Conservation (phyloP, 768 basidiomycete genomes). For the Terana coerulea region DNA sequence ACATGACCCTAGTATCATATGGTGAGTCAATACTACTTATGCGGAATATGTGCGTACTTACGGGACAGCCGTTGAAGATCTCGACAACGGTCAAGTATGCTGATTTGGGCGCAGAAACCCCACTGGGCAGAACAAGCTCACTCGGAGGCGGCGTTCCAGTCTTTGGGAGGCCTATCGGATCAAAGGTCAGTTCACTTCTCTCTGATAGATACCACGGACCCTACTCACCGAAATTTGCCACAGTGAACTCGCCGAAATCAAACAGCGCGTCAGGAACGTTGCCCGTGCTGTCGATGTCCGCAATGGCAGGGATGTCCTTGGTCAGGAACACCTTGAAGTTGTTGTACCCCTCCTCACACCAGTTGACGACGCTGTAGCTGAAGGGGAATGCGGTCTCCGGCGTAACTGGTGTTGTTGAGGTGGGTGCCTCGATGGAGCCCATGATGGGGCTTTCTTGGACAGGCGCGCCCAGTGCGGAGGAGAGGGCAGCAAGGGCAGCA, state of each 20-base stretch:
- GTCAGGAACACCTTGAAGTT: conserved; percentile 12
- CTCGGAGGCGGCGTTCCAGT: conserved; percentile 5
- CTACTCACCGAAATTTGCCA: conserved; percentile 13
- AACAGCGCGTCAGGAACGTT: conserved; percentile 1
- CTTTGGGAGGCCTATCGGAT: conserved; percentile 7
- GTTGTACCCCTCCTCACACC: conserved; percentile 16
- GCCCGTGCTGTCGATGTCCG: conserved; percentile 12
- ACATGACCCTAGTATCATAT: conserved; percentile 5
- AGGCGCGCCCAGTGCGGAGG: neutral
- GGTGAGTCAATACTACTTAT: neutral
- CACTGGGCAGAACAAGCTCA: neutral
- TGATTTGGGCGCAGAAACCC: neutral
- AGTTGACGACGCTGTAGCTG: conserved; percentile 9
- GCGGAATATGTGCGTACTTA: neutral
- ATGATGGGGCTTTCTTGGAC: conserved; percentile 14
- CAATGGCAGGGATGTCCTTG: conserved; percentile 4
- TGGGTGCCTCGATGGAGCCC: conserved; percentile 10
- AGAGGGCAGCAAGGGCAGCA: conserved; percentile 6
- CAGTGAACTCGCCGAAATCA: conserved; percentile 7
- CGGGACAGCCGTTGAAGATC: conserved; percentile 11
- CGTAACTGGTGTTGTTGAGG: neutral
- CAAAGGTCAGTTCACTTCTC: neutral
- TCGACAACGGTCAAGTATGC: conserved; percentile 10
- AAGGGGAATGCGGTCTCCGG: conserved; percentile 3
- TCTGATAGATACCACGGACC: neutral